A percentile compares a stretch with the other conserved stretches of the same genome.
phyloP scores from a whole-genome alignment of 805 yeast species.

The Candida hispaniensis region DNA sequence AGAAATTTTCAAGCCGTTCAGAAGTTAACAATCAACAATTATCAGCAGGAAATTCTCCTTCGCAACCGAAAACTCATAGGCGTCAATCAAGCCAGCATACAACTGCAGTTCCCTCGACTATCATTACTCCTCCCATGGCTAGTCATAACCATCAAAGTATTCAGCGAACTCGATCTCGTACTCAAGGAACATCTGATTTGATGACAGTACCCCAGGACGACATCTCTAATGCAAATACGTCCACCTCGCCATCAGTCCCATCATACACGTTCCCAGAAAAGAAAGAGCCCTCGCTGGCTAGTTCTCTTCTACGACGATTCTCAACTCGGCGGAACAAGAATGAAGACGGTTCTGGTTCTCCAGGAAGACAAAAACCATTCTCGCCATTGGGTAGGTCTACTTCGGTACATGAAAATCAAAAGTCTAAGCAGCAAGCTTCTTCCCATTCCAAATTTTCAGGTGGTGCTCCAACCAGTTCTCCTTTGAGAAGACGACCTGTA shows the following conservation, averaged over 20 bases:
- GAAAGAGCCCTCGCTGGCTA: constrained; percentile 19
- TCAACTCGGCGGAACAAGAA: constrained; percentile 17
- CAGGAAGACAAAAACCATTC: constrained; percentile 8
- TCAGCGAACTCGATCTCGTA: no score
- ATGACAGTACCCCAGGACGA: no score
- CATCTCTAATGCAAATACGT: no score
- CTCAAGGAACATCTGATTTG: no score
- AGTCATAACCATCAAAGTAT: no score
- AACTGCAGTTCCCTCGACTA: no score
- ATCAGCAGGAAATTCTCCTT: no score
- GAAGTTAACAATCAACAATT: no score
- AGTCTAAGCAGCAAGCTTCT: constrained; percentile 8
- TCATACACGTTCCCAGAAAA: constrained; percentile 10
- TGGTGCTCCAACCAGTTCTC: constrained; percentile 2
- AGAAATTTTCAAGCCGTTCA: no score
- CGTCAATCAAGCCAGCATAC: no score
- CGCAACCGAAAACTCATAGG: no score
- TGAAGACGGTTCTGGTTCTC: not conserved
- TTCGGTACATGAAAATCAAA: constrained; percentile 19
- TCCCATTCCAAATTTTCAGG: not conserved
- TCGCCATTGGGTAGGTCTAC: constrained; percentile 18
- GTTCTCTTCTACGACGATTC: constrained; percentile 21
- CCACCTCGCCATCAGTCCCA: constrained; percentile 10
- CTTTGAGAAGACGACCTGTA: constrained; percentile 9
- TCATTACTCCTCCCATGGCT: no score